Base-by-base conservation (phyloP, 345 rosid genomes). In the Triadica sebifera region DNA sequence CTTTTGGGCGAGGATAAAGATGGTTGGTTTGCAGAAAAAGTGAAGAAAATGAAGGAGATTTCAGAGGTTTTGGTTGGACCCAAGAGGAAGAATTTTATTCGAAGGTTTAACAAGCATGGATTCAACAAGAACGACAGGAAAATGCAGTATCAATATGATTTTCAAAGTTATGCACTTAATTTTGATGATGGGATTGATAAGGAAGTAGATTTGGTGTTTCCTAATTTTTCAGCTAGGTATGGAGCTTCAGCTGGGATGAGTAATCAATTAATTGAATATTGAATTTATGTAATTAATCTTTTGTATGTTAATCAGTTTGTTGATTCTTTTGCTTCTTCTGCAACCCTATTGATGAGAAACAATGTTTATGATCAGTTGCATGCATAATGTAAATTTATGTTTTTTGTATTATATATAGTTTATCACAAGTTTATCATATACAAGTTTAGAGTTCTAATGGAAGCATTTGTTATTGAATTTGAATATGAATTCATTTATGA, bases 81-180 rank as follows among this genome's bases (percentile, higher is more conserved):
- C 0, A 87, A 70, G 72, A 87, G 92, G 92, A 93, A 93, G 87
- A 86, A 82, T 65, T 79, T 89, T 11, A 84, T 91, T 19, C 60
- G 86, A 4, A 87, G 88, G 49, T 80, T 82, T 49, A 81, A 85
- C 50, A 22, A 17, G 19, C 63, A 62, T 10, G 77, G 82, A 52
- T 25, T 39, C 65, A 75, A 43, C 70, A 85, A 76, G 76, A 82
- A 73, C 82, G 87, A 65, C 62, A 81, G 77, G 17, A 79, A 66
- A 67, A 74, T 71, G 66, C 84, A 77, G 59, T 89, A 77, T 71
- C 85, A 79, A 0, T 89, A 90, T 11, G 98, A 91, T 84, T 87
- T 86, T 60, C 78, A 46, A 63, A 88, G 88, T 78, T 89, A 93
- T 67, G 87, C 84, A 20, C 88, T 91, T n/a, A 91, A 93, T 69